Base-by-base conservation (phyloP, 2,329 filamentous ascomycete species). In the Pseudopyricularia javanii region DNA sequence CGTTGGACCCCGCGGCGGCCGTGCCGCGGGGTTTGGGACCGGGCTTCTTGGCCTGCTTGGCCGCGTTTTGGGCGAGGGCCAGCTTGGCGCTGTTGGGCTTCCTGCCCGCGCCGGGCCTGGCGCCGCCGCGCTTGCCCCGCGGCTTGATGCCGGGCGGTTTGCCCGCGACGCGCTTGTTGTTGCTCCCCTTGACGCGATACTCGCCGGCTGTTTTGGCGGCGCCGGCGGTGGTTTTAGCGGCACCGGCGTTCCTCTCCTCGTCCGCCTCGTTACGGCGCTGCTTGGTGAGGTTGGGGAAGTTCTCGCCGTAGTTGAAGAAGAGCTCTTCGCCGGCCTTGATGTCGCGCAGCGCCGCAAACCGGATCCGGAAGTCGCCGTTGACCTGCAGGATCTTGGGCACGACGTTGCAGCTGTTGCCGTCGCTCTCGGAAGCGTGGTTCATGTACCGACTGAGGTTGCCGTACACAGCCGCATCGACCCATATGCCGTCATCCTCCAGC, bases 401-500 rank as follows among this genome's bases (percentile, higher is more conserved):
- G 55, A 82, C 78, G 57, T 83, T 80, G 62, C 83, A 82, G 52
- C 86, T 63, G 57, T 70, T 60, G 55, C 70, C 70, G 55, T 74
- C 70, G 47, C 66, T 64, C 49, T 74, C 71, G 1, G 74, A 74
- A 14, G 85, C 83, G 60, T 91, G 86, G 65, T 94, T 93, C 64
- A 93, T 88, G 67, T 90, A 93, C 4, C 88, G 81, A 48, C 85
- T 83, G 57, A 91, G 82, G 63, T 91, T 93, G 50, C 88, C 88
- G 57, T 85, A 85, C 43, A 82, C 81, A 20, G 85, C 86, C 7
- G 83, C 83, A 62, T 93, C 88, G 17, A 93, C 77, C 79, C 78
- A 82, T 35, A 79, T 80, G 43, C 78, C 78, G 57, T 81, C 78
- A 20, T 76, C 70, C 54, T 82, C 78, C 15, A 82, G 66, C 2